Conservation (phyloP, 169 alveolate species). For the Cryptosporidium canis region DNA sequence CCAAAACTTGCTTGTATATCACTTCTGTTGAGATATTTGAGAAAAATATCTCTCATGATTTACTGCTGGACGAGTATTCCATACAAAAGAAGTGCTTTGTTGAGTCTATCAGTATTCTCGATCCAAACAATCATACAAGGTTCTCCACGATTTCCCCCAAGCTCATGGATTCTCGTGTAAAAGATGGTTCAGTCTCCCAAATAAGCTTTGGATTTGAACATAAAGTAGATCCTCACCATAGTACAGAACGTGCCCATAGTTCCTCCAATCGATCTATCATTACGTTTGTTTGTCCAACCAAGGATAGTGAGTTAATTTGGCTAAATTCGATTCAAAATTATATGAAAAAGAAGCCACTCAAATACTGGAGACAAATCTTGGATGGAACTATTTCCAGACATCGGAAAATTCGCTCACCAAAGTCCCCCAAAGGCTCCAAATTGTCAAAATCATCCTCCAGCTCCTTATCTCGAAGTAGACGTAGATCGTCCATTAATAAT, state of each 20-base stretch:
- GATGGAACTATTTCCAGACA: slow-evolving; percentile 41
- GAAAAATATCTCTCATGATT: slow-evolving; percentile 15
- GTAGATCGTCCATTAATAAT: background rate
- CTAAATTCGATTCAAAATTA: background rate
- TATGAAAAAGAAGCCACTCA: slow-evolving; percentile 19
- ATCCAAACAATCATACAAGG: background rate
- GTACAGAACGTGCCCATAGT: background rate
- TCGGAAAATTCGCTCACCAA: background rate
- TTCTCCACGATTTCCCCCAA: background rate
- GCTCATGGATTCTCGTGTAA: background rate
- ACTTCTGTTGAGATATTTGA: slow-evolving; percentile 35
- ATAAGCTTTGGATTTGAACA: slow-evolving; percentile 9
- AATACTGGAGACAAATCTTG: slow-evolving; percentile 52
- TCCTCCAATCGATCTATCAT: background rate
- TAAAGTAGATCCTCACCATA: background rate
- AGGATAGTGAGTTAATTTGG: slow-evolving; percentile 68
- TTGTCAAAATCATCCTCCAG: background rate
- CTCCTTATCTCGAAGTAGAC: background rate
- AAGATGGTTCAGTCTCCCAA: background rate
- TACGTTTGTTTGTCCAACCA: slow-evolving; percentile 48
- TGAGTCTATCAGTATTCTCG: background rate
- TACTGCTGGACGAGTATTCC: slow-evolving; percentile 41
- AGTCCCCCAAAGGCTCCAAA: background rate
- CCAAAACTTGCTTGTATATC: background rate
- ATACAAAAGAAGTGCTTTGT: background rate